These are phyloP conservation scores for Spinacia oleracea DNA, from an alignment of 179 eudicot species.

Conservation along the genomic window DNA sequence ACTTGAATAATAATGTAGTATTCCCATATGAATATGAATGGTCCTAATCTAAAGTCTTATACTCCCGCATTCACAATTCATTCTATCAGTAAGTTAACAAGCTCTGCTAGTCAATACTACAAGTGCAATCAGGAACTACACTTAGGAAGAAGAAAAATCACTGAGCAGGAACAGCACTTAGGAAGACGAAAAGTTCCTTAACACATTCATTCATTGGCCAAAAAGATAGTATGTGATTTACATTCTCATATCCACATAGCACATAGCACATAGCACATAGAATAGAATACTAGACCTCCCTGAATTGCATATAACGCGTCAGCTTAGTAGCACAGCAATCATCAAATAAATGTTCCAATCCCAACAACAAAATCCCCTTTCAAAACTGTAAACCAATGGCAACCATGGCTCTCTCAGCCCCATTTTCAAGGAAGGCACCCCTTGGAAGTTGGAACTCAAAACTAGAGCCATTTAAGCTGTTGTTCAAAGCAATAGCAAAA, in stretches of 20 bases:
- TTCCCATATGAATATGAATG: too few species aligned
- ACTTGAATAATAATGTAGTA: too few species aligned
- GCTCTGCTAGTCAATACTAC: too few species aligned
- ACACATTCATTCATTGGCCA: background rate
- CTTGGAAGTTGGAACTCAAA: constrained; percentile 11
- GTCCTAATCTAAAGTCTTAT: too few species aligned
- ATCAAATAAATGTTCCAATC: background rate
- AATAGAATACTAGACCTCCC: constrained; percentile 15
- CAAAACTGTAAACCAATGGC: constrained; percentile 9
- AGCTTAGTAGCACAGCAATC: background rate
- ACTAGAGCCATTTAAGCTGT: constrained; percentile 2
- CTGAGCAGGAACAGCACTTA: too few species aligned
- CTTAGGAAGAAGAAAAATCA: too few species aligned
- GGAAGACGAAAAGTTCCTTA: too few species aligned
- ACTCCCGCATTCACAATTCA: too few species aligned
- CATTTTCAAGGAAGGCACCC: constrained; percentile 15
- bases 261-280: too few species aligned
- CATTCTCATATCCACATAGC: constrained; percentile 22
- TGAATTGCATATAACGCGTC: background rate
- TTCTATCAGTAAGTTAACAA: too few species aligned
- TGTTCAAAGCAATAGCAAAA: constrained; percentile 10
- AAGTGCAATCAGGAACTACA: too few species aligned
- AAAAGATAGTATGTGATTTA: background rate
- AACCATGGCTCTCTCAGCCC: constrained; percentile 22
- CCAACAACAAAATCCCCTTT: background rate